Conservation (phyloP, 805 yeast genomes). For the Clavispora fructus region DNA sequence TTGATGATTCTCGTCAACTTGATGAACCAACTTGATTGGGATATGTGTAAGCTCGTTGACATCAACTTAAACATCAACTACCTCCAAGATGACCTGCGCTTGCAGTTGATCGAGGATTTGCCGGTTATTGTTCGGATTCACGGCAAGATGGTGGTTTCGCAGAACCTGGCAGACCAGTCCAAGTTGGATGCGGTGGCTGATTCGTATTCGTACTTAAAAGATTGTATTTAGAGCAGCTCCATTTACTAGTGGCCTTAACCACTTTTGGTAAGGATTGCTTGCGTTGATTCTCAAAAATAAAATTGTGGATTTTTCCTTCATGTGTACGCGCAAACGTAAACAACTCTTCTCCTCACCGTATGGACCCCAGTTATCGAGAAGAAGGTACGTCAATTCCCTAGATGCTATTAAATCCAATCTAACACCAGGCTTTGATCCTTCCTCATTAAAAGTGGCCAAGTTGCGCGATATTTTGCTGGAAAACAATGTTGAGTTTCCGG, state of each 20-base stretch:
- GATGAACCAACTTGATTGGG: slow-evolving; percentile 12
- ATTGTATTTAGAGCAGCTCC: not conserved
- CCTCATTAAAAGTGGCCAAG: slow-evolving; percentile 59
- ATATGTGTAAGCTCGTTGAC: slow-evolving; percentile 3
- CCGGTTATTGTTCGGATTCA: slow-evolving; percentile 7
- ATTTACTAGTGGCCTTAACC: not conserved
- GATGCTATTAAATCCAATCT: slow-evolving; percentile 2
- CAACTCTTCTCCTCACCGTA: not conserved
- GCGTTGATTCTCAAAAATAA: not conserved
- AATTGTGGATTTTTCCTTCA: not conserved
- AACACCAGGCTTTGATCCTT: slow-evolving; percentile 32
- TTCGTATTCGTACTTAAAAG: slow-evolving; percentile 5
- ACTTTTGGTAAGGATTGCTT: not conserved
- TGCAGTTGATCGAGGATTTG: slow-evolving; percentile 11
- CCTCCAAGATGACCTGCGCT: slow-evolving; percentile 6
- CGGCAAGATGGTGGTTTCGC: slow-evolving; percentile 2
- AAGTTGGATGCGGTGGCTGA: slow-evolving; percentile 6
- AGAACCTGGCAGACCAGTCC: not conserved
- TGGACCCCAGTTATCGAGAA: not conserved
- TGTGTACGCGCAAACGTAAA: not conserved
- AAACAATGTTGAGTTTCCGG: slow-evolving; percentile 55
- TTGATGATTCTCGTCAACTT: slow-evolving; percentile 8
- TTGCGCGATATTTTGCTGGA: slow-evolving; percentile 61
- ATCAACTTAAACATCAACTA: slow-evolving; percentile 9
- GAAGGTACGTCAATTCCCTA: not conserved